Base-by-base conservation (phyloP, 768 basidiomycete genomes). In the Tephrocybe sp. region DNA sequence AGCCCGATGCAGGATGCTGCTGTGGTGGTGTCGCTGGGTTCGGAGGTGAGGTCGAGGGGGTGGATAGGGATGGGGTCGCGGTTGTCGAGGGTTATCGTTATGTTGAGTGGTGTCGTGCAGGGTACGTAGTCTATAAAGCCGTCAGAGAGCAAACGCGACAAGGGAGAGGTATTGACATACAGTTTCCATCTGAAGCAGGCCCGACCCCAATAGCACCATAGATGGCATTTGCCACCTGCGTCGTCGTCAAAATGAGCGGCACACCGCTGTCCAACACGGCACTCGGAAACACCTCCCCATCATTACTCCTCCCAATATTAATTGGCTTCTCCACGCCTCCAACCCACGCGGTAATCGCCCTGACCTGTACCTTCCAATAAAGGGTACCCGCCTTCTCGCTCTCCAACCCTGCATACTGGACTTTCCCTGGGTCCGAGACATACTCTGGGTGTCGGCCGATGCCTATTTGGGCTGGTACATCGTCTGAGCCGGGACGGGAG, bases 181-280 rank as follows among this genome's bases (percentile, higher is more conserved):
- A 88, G 43, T 77, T 72, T 16, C 87, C 84, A 54, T 88, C 84
- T 1, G 69, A 49, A 0, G 70, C 77, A 7, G 87, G 84, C 17
- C 64, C 59, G 22, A 90, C 69, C 1, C 83, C 85, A 46, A 89
- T 68, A 3, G 88, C 85, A 8, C 89, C 89, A 52, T 91, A 92
- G 16, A 91, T 85, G 5, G 75, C 88, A 56, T 92, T 85, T 13
- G 89, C 85, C 16, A 92, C 72, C 3, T 59, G 47, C 4, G 71
- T 67, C 0, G 83, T 80, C 5, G 87, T 78, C 0, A 92, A 62
- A 44, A 92, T 89, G 12, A 76, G 50, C 0, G 89, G 85, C 0
- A 82, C 74, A 0, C 89, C 89, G 0, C 84, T 80, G 62, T 92
- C 89, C 31, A 91, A 60, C n/a, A 89, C 75, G 4, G 86, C 88